Evolutionary conservation across 225 moss, liverwort and hornwort species (phyloP), one percentile per base, ranked within the genome.

Genomic region (Marchantia polymorpha): DNA sequence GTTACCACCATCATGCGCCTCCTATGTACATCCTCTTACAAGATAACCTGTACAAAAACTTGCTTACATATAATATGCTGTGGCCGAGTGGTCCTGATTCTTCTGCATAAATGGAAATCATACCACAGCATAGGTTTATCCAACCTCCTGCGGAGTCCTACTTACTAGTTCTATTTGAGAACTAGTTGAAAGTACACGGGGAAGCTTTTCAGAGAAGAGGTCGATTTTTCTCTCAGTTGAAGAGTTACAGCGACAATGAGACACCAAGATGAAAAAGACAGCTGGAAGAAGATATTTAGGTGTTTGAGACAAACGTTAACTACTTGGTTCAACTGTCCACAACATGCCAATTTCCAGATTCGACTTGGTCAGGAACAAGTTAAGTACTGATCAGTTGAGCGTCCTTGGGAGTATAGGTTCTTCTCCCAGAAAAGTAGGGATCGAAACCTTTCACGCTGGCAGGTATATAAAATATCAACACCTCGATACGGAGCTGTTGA

Each of bases 1-100:
- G 16, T 26, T 13, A 6, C 30, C 67, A 67, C 27, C 7, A 67
- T 31, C 29, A 67, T 67, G 30, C 16, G 67, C 67, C 67, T 67
- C 29, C 67, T 67, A 67, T 67, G 67, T 67, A 67, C 67, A 67
- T 29, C 29, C 67, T 67, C 30, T 67, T 26, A 67, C 30, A 31
- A 66, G 11, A 31, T 67, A 29, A 67, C 29, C 67, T 67, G 67
- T 67, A 67, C 67, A 67, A 30, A 27, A 67, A 67, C 67, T 29
- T 67, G 30, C 67, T 67, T 31, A 67, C 67, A 29, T 30, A 8
- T 67, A 29, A 13, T 56, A 56, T 56, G 67, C 61, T 67, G 29
- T 29, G 67, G 67, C 27, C 30, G n/a, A 67, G 31, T 12, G 12
- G 12, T 27, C 67, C 6, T 8, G 11, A 67, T 25, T 29, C 13